These are phyloP conservation scores for Ambrosia artemisiifolia DNA, from an alignment of 129 eudicot species.

Conservation along the genomic window DNA sequence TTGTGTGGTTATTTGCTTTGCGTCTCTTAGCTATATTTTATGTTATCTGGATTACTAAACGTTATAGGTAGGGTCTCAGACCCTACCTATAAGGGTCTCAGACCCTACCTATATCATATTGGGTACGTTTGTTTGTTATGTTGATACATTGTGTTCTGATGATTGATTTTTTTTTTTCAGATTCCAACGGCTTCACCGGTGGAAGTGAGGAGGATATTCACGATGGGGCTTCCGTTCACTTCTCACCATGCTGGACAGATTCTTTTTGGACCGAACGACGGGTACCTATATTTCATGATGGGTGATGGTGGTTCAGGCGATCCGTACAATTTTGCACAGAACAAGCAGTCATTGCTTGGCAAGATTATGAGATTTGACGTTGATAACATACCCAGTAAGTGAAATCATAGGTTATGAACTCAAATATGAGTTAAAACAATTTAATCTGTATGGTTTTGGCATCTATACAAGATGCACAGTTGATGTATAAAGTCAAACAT, in stretches of 20 bases:
- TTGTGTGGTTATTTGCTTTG: too few relatives aligned
- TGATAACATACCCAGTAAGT: conserved; percentile 72
- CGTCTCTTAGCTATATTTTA: too few relatives aligned
- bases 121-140: not conserved
- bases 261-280: conserved; percentile 75
- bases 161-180: conserved; percentile 26
- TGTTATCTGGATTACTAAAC: too few relatives aligned
- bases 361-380: conserved; percentile 87
- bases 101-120: too few relatives aligned
- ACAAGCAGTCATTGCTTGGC: conserved; percentile 85
- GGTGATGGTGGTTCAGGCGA: conserved; percentile 77
- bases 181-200: conserved; percentile 60
- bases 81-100: too few relatives aligned
- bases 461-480: not conserved
- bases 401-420: not conserved
- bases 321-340: conserved; percentile 82
- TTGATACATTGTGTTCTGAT: not conserved
- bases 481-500: not conserved
- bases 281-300: conserved; percentile 80
- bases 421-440: not conserved
- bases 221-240: conserved; percentile 88
- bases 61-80: too few relatives aligned
- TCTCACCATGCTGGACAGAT: conserved; percentile 84
- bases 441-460: not conserved
- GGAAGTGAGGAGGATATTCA: conserved; percentile 78